A percentile compares a stretch with the other conserved stretches of the same genome.
Conservation (phyloP, 345 rosid genomes). For the Eucalyptus erythrocorys region DNA sequence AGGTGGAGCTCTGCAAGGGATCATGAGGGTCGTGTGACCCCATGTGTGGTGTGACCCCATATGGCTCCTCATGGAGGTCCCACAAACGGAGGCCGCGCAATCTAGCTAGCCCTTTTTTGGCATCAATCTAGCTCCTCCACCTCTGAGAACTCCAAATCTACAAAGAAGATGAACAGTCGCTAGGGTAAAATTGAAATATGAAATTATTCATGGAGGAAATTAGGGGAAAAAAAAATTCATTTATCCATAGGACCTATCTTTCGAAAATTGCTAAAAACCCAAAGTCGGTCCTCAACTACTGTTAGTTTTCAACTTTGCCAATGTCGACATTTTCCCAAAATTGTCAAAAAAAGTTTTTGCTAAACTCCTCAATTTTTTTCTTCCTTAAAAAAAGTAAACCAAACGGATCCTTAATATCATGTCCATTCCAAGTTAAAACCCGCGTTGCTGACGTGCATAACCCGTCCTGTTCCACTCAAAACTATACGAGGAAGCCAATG, state of each 20-base stretch:
- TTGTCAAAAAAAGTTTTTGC: background rate
- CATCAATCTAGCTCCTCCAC: background rate
- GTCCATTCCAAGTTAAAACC: background rate
- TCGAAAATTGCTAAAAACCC: background rate
- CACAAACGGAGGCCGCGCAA: background rate
- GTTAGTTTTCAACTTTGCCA: background rate
- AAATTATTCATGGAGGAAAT: background rate
- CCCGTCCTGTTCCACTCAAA: background rate
- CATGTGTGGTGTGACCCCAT: background rate
- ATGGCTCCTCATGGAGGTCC: background rate
- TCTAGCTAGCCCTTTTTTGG: background rate
- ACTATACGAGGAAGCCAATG: background rate
- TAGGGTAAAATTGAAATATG: background rate
- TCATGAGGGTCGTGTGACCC: background rate
- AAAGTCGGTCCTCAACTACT: rapidly evolving
- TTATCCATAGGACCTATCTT: background rate
- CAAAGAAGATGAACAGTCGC: background rate
- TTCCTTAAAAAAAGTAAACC: background rate
- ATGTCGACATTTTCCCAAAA: background rate
- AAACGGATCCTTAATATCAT: background rate
- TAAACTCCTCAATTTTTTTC: background rate
- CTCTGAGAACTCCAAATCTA: background rate
- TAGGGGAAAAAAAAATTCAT: background rate
- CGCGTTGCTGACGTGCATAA: background rate
- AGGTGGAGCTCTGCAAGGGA: too few relatives aligned